Percentiles rank a stretch among this genome's conserved stretches.
These are phyloP conservation scores for Nemania sp. DNA, from an alignment of 2,329 filamentous ascomycete species.

Conservation along the genomic window DNA sequence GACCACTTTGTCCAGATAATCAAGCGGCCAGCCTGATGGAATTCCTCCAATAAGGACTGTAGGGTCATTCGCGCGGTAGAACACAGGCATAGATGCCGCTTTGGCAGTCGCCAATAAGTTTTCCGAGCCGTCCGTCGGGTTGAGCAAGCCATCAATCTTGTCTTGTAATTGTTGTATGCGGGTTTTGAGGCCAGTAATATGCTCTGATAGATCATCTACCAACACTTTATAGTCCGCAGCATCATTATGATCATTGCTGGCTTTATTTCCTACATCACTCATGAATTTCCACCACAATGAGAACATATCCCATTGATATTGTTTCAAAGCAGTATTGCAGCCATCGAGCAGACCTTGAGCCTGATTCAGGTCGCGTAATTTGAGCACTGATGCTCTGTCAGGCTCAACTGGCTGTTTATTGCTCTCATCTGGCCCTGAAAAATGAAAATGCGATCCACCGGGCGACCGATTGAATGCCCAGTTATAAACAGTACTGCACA, in stretches of 20 bases:
- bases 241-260: neutral
- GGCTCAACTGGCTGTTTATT: slow-evolving; percentile 8
- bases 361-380: slow-evolving; percentile 3
- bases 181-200: neutral
- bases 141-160: neutral
- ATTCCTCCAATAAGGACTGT: slow-evolving; percentile 45
- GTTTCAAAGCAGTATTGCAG: neutral
- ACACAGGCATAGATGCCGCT: slow-evolving; percentile 31
- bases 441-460: slow-evolving; percentile 36
- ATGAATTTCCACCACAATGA: slow-evolving; percentile 9
- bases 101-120: slow-evolving; percentile 22
- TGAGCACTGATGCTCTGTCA: neutral
- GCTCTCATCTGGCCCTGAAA: slow-evolving; percentile 27
- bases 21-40: slow-evolving; percentile 43
- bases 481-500: slow-evolving; percentile 32
- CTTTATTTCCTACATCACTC: slow-evolving; percentile 1
- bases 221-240: neutral
- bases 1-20: slow-evolving; percentile 38
- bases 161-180: neutral
- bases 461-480: slow-evolving; percentile 34
- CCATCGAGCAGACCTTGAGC: neutral
- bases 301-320: slow-evolving; percentile 10
- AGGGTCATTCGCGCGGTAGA: slow-evolving; percentile 41
- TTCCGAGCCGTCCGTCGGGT: neutral
- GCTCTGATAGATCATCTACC: neutral